Conservation (phyloP, 331 rosid genomes). For the Malus hybrid region DNA sequence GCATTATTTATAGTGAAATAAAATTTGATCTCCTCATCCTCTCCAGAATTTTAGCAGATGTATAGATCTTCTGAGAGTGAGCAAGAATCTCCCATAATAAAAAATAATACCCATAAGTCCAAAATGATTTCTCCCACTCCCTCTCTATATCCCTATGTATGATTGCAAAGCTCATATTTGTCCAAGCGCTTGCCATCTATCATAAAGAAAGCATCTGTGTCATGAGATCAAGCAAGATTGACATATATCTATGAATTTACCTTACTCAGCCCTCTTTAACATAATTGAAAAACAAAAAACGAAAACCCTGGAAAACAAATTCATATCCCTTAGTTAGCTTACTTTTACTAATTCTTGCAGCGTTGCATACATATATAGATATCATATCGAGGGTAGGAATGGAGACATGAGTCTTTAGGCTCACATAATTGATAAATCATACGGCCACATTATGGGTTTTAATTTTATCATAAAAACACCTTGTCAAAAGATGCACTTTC, state of each 20-base stretch:
- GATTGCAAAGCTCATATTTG: slow-evolving; percentile 98
- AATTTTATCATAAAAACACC: neutral
- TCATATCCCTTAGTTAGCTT: slow-evolving; percentile 25
- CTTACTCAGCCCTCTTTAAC: slow-evolving; percentile 70
- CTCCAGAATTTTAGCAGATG: slow-evolving; percentile 86
- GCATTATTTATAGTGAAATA: slow-evolving; percentile 76
- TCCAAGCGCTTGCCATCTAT: slow-evolving; percentile 99
- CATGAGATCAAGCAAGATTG: slow-evolving; percentile 76
- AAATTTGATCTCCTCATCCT: slow-evolving; percentile 90
- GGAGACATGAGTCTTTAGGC: slow-evolving; percentile 25
- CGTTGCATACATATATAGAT: neutral
- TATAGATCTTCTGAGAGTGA: slow-evolving; percentile 91
- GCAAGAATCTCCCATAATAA: slow-evolving; percentile 91
- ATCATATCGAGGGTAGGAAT: slow-evolving; percentile 12
- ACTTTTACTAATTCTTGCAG: slow-evolving; percentile 17
- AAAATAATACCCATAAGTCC: slow-evolving; percentile 90
- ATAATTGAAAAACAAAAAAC: slow-evolving; percentile 33
- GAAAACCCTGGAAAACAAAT: slow-evolving; percentile 34
- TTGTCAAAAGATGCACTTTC: neutral
- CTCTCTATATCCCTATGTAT: slow-evolving; percentile 97
- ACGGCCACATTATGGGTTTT: neutral
- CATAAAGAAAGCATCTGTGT: slow-evolving; percentile 98
- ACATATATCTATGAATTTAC: slow-evolving; percentile 71
- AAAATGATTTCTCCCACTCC: slow-evolving; percentile 98
- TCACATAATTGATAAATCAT: slow-evolving; percentile 16